Conservation (phyloP, 805 yeast genomes). For the Barnettozyma sucrosica region DNA sequence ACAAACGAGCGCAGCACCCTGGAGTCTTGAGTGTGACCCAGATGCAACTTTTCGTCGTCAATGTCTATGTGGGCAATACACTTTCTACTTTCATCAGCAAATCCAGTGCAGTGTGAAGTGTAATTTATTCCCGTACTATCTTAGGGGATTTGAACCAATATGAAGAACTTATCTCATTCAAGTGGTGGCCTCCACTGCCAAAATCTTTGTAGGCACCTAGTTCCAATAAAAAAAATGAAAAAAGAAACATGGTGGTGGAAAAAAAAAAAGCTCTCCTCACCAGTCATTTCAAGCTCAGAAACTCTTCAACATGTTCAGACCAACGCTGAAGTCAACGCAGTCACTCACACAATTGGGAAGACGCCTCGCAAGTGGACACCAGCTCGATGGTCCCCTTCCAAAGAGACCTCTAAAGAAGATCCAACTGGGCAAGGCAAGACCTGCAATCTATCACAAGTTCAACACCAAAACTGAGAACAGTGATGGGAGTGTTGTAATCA, state of each 20-base stretch:
- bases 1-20: no score
- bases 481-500: conserved; percentile 83
- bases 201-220: no score
- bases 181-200: no score
- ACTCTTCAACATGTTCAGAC: conserved; percentile 3
- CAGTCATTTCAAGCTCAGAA: not conserved
- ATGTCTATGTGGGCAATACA: no score
- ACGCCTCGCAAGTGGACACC: conserved; percentile 9
- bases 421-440: conserved; percentile 79
- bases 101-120: no score
- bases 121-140: no score
- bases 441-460: conserved; percentile 88
- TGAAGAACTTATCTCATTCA: no score
- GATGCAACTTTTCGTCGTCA: no score
- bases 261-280: not conserved
- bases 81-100: no score
- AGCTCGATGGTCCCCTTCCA: conserved; percentile 26
- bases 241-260: not conserved
- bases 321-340: conserved; percentile 1
- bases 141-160: no score
- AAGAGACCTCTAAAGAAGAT: conserved; percentile 65
- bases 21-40: no score
- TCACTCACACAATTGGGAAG: conserved; percentile 5
- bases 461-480: conserved; percentile 84
- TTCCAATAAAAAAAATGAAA: no score